Base-by-base conservation (phyloP, 495 filamentous ascomycete genomes). In the Annulohypoxylon bovei region DNA sequence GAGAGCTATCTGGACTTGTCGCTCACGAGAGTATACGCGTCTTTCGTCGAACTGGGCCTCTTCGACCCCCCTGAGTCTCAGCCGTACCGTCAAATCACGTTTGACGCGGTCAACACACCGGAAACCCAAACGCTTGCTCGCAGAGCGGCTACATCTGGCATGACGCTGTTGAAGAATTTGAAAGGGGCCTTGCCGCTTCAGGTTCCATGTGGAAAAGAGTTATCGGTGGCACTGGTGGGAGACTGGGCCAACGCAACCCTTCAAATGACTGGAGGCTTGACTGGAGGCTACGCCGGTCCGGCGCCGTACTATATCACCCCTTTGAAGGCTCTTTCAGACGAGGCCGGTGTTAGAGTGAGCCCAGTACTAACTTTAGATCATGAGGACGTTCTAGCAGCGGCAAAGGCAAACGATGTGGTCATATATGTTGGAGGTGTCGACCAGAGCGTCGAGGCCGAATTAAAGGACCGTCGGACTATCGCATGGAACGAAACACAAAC, bases 321-420 rank as follows among this genome's bases (percentile, higher is more conserved):
- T 6, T 16, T 52, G 16, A 6, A 30, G 12, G 47, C 47, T 3
- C 14, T 52, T 30, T 28, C 14, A 4, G 30, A 52, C 27, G 47
- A 52, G 25, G 30, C 47, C 5, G 47, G 47, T 27, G 25, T 52
- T 25, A 52, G 30, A 14, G 23, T 52, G 5, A 52, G 47, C 25
- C 23, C 47, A 11, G 25, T 52, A 30, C 25, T 52, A 0, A 28
- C 20, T 18, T 7, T 52, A 11, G 25, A 52, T 30, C 23, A 52
- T 2, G 7, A 52, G 4, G 47, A 28, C 0, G 47, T 52, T 8
- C 14, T 52, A 8, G 47, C 30, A 6, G 47, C 25, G 14, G 47
- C 47, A 6, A 55, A 55, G 52, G 32, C 28, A 23, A 55, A 16
- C 30, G 52, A 55, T 16, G 52, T 55, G 30, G 52, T 55, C 11